Evolutionary conservation across 805 yeast genomes (phyloP).

Genomic region (Cyberlindnera americana): DNA sequence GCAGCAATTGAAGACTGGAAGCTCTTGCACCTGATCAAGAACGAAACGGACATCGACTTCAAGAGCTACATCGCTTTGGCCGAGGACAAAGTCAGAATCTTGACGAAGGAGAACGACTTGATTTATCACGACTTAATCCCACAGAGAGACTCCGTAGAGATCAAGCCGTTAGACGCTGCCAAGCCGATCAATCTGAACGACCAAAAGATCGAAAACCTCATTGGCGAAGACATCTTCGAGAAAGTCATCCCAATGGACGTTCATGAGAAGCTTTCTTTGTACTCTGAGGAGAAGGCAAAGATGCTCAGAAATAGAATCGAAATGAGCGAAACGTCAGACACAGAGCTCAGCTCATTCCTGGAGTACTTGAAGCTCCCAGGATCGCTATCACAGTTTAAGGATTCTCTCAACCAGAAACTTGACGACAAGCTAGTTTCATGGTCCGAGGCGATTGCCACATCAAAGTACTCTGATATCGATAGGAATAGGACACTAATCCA

Average conservation of each 20-base stretch:
- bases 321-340: slow-evolving; percentile 68
- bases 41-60: slow-evolving; percentile 33
- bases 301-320: slow-evolving; percentile 72
- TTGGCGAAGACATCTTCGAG: slow-evolving; percentile 58
- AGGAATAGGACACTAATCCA: slow-evolving; percentile 27
- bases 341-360: slow-evolving; percentile 72
- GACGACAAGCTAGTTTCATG: slow-evolving; percentile 30
- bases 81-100: slow-evolving; percentile 34
- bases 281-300: slow-evolving; percentile 86
- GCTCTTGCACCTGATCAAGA: slow-evolving; percentile 30
- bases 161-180: slow-evolving; percentile 63
- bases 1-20: slow-evolving; percentile 43
- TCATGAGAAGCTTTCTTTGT: slow-evolving; percentile 81
- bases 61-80: slow-evolving; percentile 30
- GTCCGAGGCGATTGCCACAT: slow-evolving; percentile 26
- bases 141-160: slow-evolving; percentile 43
- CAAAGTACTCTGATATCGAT: slow-evolving; percentile 31
- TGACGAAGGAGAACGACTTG: slow-evolving; percentile 83
- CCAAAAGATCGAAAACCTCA: slow-evolving; percentile 41
- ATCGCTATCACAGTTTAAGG: slow-evolving; percentile 52
- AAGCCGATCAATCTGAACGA: slow-evolving; percentile 51
- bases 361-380: slow-evolving; percentile 78
- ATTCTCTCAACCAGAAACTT: slow-evolving; percentile 25
- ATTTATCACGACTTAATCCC: slow-evolving; percentile 83
- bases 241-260: slow-evolving; percentile 82